These are phyloP conservation scores for Theobroma cacao DNA, from an alignment of 345 rosid genomes.

Conservation along the genomic window DNA sequence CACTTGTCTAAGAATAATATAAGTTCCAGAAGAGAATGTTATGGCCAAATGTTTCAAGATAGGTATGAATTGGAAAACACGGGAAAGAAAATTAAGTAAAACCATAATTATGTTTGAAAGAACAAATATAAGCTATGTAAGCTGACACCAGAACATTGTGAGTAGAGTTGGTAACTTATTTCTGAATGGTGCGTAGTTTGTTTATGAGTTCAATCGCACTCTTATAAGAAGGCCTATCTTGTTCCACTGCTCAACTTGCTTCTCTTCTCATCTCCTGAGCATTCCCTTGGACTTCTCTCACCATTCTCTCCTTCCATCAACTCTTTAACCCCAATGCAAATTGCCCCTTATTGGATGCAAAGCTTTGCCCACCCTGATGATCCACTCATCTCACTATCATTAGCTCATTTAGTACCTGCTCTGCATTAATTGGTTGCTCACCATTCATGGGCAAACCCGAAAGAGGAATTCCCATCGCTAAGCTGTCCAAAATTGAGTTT, in stretches of 20 bases:
- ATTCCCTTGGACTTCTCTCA: not conserved
- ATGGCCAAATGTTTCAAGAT: not conserved
- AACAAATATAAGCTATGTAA: too few relatives aligned
- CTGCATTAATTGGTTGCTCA: not conserved
- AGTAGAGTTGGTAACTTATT: not conserved
- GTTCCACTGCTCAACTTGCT: not conserved
- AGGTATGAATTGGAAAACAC: not conserved
- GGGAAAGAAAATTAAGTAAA: not conserved
- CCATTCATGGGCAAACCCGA: not conserved
- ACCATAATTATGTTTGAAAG: too few relatives aligned
- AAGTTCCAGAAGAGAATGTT: not conserved
- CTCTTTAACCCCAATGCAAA: not conserved
- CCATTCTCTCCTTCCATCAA: not conserved
- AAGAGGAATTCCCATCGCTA: not conserved
- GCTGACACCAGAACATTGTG: too few relatives aligned
- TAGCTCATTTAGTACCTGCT: not conserved
- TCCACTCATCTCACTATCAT: not conserved
- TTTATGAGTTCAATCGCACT: not conserved
- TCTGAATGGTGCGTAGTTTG: not conserved
- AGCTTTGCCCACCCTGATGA: not conserved
- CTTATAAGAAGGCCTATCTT: not conserved
- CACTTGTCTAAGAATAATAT: not conserved
- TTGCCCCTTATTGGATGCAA: not conserved
- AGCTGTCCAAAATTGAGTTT: not conserved
- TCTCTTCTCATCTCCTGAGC: not conserved